Conservation (phyloP, 805 yeast species). For the Kregervanrija fluxuum region DNA sequence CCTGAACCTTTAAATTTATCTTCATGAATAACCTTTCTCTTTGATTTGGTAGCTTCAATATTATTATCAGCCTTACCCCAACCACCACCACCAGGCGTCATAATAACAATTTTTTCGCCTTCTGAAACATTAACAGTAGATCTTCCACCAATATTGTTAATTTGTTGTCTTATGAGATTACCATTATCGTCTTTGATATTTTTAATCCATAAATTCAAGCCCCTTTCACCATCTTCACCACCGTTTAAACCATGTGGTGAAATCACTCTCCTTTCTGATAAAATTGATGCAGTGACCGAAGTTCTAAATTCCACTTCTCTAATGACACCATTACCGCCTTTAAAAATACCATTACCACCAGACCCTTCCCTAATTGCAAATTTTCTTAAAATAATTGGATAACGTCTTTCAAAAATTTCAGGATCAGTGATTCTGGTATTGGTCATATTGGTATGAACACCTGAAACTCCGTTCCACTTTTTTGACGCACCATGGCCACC, state of each 20-base stretch:
- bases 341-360: slow-evolving; percentile 70
- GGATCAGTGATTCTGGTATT: slow-evolving; percentile 90
- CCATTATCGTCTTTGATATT: slow-evolving; percentile 23
- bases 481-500: slow-evolving; percentile 92
- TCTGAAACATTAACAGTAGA: slow-evolving; percentile 46
- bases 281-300: slow-evolving; percentile 68
- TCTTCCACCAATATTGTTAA: slow-evolving; percentile 62
- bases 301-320: slow-evolving; percentile 78
- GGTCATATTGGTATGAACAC: slow-evolving; percentile 93
- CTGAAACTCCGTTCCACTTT: slow-evolving; percentile 78
- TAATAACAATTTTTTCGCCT: slow-evolving; percentile 62
- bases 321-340: slow-evolving; percentile 82
- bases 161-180: slow-evolving; percentile 27
- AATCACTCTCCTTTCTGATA: slow-evolving; percentile 77
- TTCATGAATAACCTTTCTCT: slow-evolving; percentile 8
- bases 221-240: slow-evolving; percentile 70
- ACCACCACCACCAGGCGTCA: slow-evolving; percentile 88
- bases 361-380: slow-evolving; percentile 64
- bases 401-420: slow-evolving; percentile 80
- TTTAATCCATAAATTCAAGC: slow-evolving; percentile 51
- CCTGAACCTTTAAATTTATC: slow-evolving; percentile 23
- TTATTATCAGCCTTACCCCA: slow-evolving; percentile 38
- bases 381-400: slow-evolving; percentile 72
- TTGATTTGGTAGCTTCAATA: not conserved
- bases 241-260: slow-evolving; percentile 87